phyloP scores from a whole-genome alignment of 352 stramenopile species.

The Halophytophthora polymorphica region DNA sequence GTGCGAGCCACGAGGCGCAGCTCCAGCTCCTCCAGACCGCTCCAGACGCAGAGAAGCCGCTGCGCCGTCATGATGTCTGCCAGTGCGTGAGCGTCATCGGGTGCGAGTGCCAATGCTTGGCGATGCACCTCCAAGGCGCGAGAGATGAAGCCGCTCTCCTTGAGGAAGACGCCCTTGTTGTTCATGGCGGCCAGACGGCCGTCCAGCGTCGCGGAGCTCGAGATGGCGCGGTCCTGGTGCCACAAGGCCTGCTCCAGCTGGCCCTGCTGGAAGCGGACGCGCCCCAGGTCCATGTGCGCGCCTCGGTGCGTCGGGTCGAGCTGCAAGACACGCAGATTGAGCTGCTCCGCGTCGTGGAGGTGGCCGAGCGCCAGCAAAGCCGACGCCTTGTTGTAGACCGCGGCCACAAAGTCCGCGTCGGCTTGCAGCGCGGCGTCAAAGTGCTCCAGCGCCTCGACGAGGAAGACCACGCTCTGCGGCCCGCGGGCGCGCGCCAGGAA shows the following conservation, averaged over 20 bases:
- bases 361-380: constrained; percentile 40
- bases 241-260: constrained; percentile 35
- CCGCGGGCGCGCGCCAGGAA: constrained; percentile 35
- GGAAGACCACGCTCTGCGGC: constrained; percentile 32
- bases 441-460: constrained; percentile 47
- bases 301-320: constrained; percentile 36
- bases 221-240: constrained; percentile 45
- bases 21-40: constrained; percentile 43
- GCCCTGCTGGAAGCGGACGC: constrained; percentile 46
- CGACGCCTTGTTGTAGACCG: constrained; percentile 75
- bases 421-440: constrained; percentile 53
- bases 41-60: constrained; percentile 64
- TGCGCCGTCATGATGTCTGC: constrained; percentile 47
- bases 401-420: constrained; percentile 31
- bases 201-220: constrained; percentile 1
- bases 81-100: constrained; percentile 35
- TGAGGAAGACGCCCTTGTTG: constrained; percentile 79
- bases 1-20: constrained; percentile 33
- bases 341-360: constrained; percentile 28
- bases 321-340: constrained; percentile 39
- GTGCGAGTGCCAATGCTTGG: constrained; percentile 32
- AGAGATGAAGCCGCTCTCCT: constrained; percentile 32
- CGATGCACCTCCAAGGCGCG: constrained; percentile 42
- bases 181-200: constrained; percentile 37
- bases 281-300: constrained; percentile 53